phyloP scores from a whole-genome alignment of 768 basidiomycete genomes.

The Hysterangium stoloniferum region DNA sequence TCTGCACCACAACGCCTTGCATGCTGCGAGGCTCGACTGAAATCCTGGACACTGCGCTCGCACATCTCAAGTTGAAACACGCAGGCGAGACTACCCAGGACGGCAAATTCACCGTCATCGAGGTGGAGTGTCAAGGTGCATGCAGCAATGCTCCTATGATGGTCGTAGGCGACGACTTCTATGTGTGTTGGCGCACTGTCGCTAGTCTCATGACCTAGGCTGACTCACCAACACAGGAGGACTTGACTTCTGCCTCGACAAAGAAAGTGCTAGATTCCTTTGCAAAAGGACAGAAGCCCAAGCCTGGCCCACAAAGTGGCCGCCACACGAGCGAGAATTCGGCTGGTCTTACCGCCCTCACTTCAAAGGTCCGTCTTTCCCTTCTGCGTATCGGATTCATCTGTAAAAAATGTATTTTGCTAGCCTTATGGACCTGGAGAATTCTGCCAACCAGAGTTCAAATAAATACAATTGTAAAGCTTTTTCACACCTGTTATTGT shows the following conservation, averaged over 20 bases:
- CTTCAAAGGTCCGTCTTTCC: slow-evolving; percentile 49
- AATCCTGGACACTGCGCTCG: slow-evolving; percentile 77
- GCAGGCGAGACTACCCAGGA: slow-evolving; percentile 92
- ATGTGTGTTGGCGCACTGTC: slow-evolving; percentile 47
- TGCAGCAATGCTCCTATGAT: slow-evolving; percentile 99
- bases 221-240: slow-evolving; percentile 48
- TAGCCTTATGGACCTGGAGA: slow-evolving; percentile 95
- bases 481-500: slow-evolving; percentile 9
- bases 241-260: slow-evolving; percentile 68
- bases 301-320: slow-evolving; percentile 88
- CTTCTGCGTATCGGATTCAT: not conserved
- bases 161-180: slow-evolving; percentile 93
- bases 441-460: slow-evolving; percentile 79
- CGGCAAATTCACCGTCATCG: slow-evolving; percentile 93
- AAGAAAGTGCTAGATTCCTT: slow-evolving; percentile 76
- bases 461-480: no score
- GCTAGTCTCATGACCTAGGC: not conserved
- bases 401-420: slow-evolving; percentile 12
- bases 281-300: slow-evolving; percentile 75
- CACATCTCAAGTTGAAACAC: slow-evolving; percentile 75
- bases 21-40: slow-evolving; percentile 90
- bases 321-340: slow-evolving; percentile 89
- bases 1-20: slow-evolving; percentile 98
- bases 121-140: slow-evolving; percentile 98
- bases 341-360: slow-evolving; percentile 76